Evolutionary conservation across 108 stramenopile genomes (phyloP), one percentile per base, ranked within the genome.

Genomic region (Conticribra guillardii): DNA sequence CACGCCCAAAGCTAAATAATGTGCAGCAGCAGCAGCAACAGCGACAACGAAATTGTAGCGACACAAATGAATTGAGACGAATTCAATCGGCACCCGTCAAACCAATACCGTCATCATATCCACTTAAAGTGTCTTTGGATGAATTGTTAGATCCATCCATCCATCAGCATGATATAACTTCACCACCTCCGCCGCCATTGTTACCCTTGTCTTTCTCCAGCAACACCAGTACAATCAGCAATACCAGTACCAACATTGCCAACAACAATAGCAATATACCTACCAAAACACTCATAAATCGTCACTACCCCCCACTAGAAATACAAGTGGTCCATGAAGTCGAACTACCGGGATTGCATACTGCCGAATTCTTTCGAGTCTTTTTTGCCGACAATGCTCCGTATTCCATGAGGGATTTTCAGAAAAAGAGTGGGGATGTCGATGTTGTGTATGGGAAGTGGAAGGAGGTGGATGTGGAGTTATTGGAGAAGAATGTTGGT

Each of bases 351-450:
- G 87, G 86, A 14, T 74, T 94, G 9, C 73, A 88, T 59, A 59
- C 77, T 17, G 84, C 84, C 0, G 57, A 89, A 30, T 88, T 94
- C 59, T 94, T 94, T 57, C 65, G 82, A 60, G 88, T 94, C 0
- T 94, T 94, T 53, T 90, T 88, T 47, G 80, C 85, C 22, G 88
- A 94, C 31, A 69, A 88, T 49, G 93, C 93, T 18, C 93, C 93
- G 0, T 91, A 86, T 60, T 82, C 72, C 26, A 89, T 88, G 75
- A 72, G 21, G 47, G 90, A 90, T 28, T 91, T 91, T 71, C 93
- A 94, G 57, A 70, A 64, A 24, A 76, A 83, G 34, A 64, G 87
- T 27, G 83, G 86, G 11, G 93, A 94, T 63, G 76, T 87, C 17
- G 82, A 94, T 62, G 82, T 94, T 65, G 52, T 54, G 0, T 91